These are phyloP conservation scores for Zygnema circumcarinatum DNA, from an alignment of 139 green algal genomes.

Conservation along the genomic window DNA sequence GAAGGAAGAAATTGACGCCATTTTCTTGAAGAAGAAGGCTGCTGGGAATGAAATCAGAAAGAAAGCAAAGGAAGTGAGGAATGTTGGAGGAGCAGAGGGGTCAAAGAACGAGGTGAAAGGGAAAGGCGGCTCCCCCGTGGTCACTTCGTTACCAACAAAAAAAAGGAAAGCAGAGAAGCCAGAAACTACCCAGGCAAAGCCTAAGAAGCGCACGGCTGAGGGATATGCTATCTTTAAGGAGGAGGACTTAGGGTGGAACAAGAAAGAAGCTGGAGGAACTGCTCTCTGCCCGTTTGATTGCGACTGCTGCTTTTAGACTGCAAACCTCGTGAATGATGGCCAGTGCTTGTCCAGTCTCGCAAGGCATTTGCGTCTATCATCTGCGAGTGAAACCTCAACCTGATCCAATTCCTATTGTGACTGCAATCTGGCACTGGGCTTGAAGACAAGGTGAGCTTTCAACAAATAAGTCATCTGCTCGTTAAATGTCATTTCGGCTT, in stretches of 20 bases:
- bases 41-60: background rate
- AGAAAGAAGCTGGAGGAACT: constrained; percentile 73
- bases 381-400: no score
- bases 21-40: constrained; percentile 36
- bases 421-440: no score
- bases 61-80: background rate
- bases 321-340: background rate
- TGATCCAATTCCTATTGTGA: no score
- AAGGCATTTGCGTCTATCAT: no score
- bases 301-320: constrained; percentile 81
- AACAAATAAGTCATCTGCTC: no score
- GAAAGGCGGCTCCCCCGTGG: background rate
- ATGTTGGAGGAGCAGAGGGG: background rate
- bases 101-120: background rate
- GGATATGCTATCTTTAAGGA: constrained; percentile 82
- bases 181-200: background rate
- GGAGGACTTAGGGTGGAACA: constrained; percentile 75
- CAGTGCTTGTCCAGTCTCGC: background rate
- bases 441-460: no score
- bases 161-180: background rate
- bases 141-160: background rate
- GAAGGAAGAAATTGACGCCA: constrained; percentile 32
- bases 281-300: constrained; percentile 85
- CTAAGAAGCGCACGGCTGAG: constrained; percentile 79
- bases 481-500: no score